phyloP scores from a whole-genome alignment of 805 yeast species.

The Scheffersomyces spartinae region DNA sequence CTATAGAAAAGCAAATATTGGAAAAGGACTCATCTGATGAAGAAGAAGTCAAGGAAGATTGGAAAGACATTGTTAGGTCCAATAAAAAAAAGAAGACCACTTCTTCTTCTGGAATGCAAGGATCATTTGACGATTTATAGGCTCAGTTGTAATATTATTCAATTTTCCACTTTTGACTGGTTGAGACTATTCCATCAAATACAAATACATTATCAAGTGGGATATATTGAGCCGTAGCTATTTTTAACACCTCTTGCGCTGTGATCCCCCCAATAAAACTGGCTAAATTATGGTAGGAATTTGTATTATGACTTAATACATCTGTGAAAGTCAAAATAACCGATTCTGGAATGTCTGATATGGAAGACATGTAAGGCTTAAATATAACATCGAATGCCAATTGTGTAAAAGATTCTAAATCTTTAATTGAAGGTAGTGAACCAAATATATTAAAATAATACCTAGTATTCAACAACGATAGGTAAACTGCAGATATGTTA shows the following conservation, averaged over 20 bases:
- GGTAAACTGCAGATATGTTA: constrained; percentile 22
- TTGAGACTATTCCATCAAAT: constrained; percentile 60
- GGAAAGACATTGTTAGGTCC: constrained; percentile 73
- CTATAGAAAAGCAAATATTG: constrained; percentile 43
- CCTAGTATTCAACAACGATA: constrained; percentile 28
- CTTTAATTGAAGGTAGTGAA: constrained; percentile 10
- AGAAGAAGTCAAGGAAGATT: constrained; percentile 49
- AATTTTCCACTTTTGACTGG: constrained; percentile 30
- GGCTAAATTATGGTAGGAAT: constrained; percentile 45
- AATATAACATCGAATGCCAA: constrained; percentile 8
- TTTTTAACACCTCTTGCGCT: constrained; percentile 74
- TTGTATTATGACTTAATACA: constrained; percentile 24
- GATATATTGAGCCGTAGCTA: constrained; percentile 66
- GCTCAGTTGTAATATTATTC: constrained; percentile 6
- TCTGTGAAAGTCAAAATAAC: constrained; percentile 15
- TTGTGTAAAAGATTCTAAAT: constrained; percentile 9
- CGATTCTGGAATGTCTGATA: constrained; percentile 8
- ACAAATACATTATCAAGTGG: constrained; percentile 63
- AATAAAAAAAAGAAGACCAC: constrained; percentile 46
- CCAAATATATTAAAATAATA: constrained; percentile 8
- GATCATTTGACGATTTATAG: constrained; percentile 64
- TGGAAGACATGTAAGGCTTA: constrained; percentile 5
- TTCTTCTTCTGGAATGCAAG: constrained; percentile 30
- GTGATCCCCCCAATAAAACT: constrained; percentile 77
- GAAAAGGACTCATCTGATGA: constrained; percentile 34